Base-by-base conservation (phyloP, 768 basidiomycete genomes). In the Amanita subjunquillea region DNA sequence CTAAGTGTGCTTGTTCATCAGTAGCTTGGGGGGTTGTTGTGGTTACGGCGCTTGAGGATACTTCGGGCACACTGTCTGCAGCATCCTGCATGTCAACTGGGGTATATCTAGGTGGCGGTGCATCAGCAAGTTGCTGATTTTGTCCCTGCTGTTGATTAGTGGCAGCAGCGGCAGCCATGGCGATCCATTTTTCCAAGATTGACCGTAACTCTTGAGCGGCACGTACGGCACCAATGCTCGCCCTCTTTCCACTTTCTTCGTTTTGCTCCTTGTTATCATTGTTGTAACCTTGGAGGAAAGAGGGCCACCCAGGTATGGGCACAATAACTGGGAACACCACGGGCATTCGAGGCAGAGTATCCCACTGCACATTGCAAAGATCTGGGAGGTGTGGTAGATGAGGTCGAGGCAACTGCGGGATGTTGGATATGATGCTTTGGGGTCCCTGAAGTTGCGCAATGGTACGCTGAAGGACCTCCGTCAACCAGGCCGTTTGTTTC, bases 251-350 rank as follows among this genome's bases (percentile, higher is more conserved):
- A 48, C 72, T 69, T 27, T 37, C 48, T 27, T 50, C 48, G 10
- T 15, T 38, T 25, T 67, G 68, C 25, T 62, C 68, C 30, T 65
- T 62, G 49, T 65, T 67, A 38, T 57, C 47, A 46, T 29, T 49
- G 29, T 10, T 48, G 36, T 52, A 43, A 46, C 44, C 53, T 59
- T 39, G 62, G 52, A 83, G 70, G 65, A 88, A 79, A 15, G 81
- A 76, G 1, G 80, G 75, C 80, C 80, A 84, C 20, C 70, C 74
- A 30, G 84, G 78, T 62, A 73, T 73, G 3, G 89, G 86, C 13
- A 90, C 80, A 54, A 83, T 77, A 22, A 90, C 76, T 15, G 89
- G 87, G 75, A 91, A 90, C 10, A 87, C 85, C 67, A 87, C 72
- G 2, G 84, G 84, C 53, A 86, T 73, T 55, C 85, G 83, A 4